Base-by-base conservation (phyloP, 257 asterid genomes). In the Nicotiana noctiflora region DNA sequence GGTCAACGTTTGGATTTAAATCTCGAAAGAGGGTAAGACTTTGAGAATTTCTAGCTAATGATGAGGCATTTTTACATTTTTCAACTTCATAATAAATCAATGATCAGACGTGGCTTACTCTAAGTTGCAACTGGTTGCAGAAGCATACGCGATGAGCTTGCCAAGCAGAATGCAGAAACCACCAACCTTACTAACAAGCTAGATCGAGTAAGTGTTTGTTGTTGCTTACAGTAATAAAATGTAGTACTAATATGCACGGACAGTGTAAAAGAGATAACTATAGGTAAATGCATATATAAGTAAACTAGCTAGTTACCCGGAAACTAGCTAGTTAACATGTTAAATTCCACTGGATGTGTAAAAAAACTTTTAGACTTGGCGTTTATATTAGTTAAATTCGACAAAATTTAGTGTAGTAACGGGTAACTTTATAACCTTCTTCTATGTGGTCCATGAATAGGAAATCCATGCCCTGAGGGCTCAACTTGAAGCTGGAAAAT, bases 1-100 rank as follows among this genome's bases (percentile, higher is more conserved):
- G 92, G 92, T 32, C 92, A 88, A 29, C 96, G 94, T 17, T 82
- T 90, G 85, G 96, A 91, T 87, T 84, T 88, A 81, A 91, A 89
- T 89, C 95, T 89, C 25, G 93, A 91, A 82, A 88, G 88, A 82
- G 89, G 89, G 95, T 89, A 83, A 76, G 84, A 23, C 61, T 49
- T 40, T 29, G 49, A 78, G 37, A 32, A 25, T 52, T 23, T 17
- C 51, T 46, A 75, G 5, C 74, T 31, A 34, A 23, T 44, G 21
- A 55, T 11, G 31, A 70, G 12, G 8, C 23, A 3, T 14, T 3
- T 62, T 8, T 55, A 7, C 37, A 55, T 79, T 21, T 18, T n/a
- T 62, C 9, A 8, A 63, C 61, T 49, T 25, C 27, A 64, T 23
- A n/a, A n/a, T n/a, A n/a, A n/a, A n/a, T n/a, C n/a, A n/a, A n/a